phyloP scores from a whole-genome alignment of 208 protist species.

The Balamuthia mandrillaris region DNA sequence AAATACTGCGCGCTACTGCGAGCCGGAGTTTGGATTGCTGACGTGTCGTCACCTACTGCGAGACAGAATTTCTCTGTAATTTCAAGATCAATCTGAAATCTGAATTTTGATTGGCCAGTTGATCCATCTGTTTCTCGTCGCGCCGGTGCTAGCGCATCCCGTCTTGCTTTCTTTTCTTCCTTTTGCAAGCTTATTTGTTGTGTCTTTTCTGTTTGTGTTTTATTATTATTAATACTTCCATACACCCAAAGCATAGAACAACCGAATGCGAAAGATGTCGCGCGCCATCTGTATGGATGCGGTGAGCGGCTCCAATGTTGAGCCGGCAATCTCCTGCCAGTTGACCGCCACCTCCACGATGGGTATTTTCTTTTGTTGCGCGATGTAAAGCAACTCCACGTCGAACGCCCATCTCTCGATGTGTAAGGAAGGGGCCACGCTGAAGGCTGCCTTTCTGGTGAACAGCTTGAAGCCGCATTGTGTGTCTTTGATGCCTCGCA shows the following conservation, averaged over 20 bases:
- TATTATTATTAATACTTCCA: too few relatives aligned
- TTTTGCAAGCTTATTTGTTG: too few relatives aligned
- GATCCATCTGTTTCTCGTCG: too few relatives aligned
- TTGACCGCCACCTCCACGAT: constrained; percentile 72
- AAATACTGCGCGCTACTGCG: too few relatives aligned
- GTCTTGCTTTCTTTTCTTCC: too few relatives aligned
- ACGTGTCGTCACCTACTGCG: too few relatives aligned
- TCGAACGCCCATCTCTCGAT: constrained; percentile 77
- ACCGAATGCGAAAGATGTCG: constrained; percentile 69
- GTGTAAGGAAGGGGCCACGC: constrained; percentile 46
- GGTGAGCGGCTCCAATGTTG: constrained; percentile 60
- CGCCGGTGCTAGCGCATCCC: too few relatives aligned
- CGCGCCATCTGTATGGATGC: constrained; percentile 66
- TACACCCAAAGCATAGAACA: constrained; percentile 60
- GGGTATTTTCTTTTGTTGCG: constrained; percentile 61
- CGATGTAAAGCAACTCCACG: constrained; percentile 73
- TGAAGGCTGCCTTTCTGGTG: constrained; percentile 57
- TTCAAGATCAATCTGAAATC: too few relatives aligned
- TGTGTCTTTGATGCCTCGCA: constrained; percentile 70
- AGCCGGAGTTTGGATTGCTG: too few relatives aligned
- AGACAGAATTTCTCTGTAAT: too few relatives aligned
- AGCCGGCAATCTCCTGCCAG: constrained; percentile 77
- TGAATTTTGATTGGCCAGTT: too few relatives aligned
- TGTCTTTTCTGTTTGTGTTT: too few relatives aligned
- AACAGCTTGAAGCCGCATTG: constrained; percentile 85